These are phyloP conservation scores for Eragrostis nindensis DNA, from an alignment of 176 grass and related monocot genomes.

Conservation along the genomic window DNA sequence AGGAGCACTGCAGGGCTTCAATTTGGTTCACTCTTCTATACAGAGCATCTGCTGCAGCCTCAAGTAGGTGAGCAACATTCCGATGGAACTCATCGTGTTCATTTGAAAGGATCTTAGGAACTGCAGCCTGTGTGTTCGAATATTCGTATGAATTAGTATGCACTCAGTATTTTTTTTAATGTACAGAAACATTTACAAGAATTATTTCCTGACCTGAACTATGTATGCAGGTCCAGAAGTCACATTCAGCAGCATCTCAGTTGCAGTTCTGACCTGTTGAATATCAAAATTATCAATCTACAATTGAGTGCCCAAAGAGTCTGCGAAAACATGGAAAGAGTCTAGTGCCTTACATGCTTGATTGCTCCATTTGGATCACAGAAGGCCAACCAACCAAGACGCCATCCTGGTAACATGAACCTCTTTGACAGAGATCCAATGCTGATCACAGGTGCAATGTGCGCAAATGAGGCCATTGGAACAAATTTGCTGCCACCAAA, in stretches of 20 bases:
- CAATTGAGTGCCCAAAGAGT: not conserved
- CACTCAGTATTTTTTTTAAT: not conserved
- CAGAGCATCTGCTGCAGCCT: slow-evolving; percentile 63
- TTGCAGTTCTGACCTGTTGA: slow-evolving; percentile 69
- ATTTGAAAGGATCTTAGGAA: slow-evolving; percentile 64
- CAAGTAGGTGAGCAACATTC: slow-evolving; percentile 54
- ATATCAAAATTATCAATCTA: slow-evolving; percentile 26
- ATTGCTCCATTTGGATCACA: slow-evolving; percentile 67
- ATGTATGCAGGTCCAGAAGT: slow-evolving; percentile 73
- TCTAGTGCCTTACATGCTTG: slow-evolving; percentile 49
- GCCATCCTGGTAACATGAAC: slow-evolving; percentile 91
- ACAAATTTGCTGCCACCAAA: slow-evolving; percentile 72
- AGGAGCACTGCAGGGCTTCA: slow-evolving; percentile 65
- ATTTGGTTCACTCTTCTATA: slow-evolving; percentile 64
- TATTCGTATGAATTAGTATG: not conserved
- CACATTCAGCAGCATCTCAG: slow-evolving; percentile 85
- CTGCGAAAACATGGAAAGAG: not conserved
- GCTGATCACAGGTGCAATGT: slow-evolving; percentile 69
- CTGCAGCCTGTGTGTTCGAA: slow-evolving; percentile 56
- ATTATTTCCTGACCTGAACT: slow-evolving; percentile 61
- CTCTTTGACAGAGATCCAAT: slow-evolving; percentile 83
- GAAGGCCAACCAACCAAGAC: slow-evolving; percentile 87
- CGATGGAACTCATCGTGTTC: slow-evolving; percentile 65
- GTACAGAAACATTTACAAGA: not conserved
- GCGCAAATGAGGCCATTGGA: slow-evolving; percentile 72